phyloP scores from a whole-genome alignment of 371 early-diverging fungal genomes.

The Mucor racemosus region DNA sequence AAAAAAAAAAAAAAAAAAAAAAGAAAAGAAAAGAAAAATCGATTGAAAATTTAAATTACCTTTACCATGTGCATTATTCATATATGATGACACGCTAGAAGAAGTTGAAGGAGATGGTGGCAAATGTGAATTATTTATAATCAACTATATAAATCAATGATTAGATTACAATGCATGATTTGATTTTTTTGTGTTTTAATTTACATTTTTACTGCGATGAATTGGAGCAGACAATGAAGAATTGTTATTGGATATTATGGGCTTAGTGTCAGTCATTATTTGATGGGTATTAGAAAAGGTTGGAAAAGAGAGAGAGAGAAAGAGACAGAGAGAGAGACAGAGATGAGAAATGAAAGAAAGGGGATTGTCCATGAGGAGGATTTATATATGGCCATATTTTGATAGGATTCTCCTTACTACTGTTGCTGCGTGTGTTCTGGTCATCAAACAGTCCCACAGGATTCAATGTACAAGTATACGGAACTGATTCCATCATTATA shows the following conservation, averaged over 20 bases:
- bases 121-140: conserved; percentile 1
- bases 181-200: neutral
- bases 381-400: conserved; percentile 6
- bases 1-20: no score
- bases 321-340: no score
- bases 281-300: neutral
- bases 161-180: conserved; percentile 4
- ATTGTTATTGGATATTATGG: neutral
- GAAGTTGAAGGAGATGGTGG: conserved; percentile 12
- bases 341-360: neutral
- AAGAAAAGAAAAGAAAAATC: neutral
- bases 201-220: conserved; percentile 1
- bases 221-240: conserved; percentile 10
- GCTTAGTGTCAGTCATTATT: neutral
- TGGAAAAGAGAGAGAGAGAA: conserved; percentile 2
- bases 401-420: neutral
- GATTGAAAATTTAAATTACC: neutral
- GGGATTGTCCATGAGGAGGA: neutral
- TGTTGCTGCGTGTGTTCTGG: neutral
- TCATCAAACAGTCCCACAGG: conserved; percentile 4
- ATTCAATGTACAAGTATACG: neutral
- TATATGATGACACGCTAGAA: neutral
- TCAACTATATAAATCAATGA: neutral
- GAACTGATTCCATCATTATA: conserved; percentile 2
- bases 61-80: neutral